A percentile compares a stretch with the other conserved stretches of the same genome.
These are phyloP conservation scores for Aegilops umbellulata DNA, from an alignment of 176 grass and related monocot species.

Conservation along the genomic window DNA sequence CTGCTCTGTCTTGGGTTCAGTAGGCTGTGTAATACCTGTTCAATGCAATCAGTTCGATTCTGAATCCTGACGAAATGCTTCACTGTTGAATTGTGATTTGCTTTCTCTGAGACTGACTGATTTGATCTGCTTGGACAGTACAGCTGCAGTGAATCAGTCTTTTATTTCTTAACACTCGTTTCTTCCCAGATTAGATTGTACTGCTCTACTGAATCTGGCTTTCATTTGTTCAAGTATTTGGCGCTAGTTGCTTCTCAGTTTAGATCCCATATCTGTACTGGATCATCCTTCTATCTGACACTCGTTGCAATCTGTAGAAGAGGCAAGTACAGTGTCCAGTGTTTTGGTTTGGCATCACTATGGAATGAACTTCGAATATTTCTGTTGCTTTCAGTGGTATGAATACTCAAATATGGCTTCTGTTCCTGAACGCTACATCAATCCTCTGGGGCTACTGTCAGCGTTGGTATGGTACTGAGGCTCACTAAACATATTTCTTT, in stretches of 20 bases:
- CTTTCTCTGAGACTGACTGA: background rate
- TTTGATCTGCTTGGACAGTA: background rate
- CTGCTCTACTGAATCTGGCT: too few species aligned
- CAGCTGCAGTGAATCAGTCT: background rate
- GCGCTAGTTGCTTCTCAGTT: too few species aligned
- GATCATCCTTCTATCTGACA: background rate
- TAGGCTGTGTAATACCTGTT: background rate
- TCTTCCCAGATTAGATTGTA: too few species aligned
- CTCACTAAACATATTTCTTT: slow-evolving; percentile 1
- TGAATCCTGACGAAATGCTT: background rate
- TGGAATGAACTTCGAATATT: too few species aligned
- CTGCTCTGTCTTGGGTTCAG: background rate
- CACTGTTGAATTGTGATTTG: background rate
- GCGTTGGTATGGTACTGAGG: background rate
- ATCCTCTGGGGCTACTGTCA: slow-evolving; percentile 11
- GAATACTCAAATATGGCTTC: background rate
- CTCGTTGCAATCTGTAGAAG: background rate
- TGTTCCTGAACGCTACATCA: slow-evolving; percentile 10
- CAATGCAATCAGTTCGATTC: background rate
- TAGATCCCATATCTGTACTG: background rate
- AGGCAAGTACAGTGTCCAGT: background rate
- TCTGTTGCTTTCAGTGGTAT: background rate
- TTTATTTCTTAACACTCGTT: background rate
- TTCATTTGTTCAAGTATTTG: too few species aligned
- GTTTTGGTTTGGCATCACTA: background rate